Percentiles rank a stretch among this genome's conserved stretches.
These are phyloP conservation scores for Teratosphaeria epicoccoides DNA, from an alignment of 2,329 filamentous ascomycete species.

Conservation along the genomic window DNA sequence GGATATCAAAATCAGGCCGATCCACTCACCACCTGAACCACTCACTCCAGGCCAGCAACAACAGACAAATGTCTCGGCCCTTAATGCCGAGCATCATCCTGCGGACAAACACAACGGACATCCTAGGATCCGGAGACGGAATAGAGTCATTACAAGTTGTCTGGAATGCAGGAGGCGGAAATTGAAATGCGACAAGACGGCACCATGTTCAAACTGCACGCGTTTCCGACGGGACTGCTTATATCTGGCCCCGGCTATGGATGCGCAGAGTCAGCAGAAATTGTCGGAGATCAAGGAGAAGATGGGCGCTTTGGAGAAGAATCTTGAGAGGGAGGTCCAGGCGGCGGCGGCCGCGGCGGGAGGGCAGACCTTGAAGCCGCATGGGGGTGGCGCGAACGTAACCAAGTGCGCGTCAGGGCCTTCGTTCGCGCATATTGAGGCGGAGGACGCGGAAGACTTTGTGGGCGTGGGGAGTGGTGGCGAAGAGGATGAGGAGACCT, in stretches of 20 bases:
- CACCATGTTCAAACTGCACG: slow-evolving; percentile 60
- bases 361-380: slow-evolving; percentile 26
- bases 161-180: slow-evolving; percentile 65
- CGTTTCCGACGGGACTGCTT: slow-evolving; percentile 44
- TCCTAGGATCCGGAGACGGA: slow-evolving; percentile 18
- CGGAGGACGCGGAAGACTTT: slow-evolving; percentile 42
- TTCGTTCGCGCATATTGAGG: slow-evolving; percentile 30
- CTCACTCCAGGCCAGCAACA: background rate
- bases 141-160: slow-evolving; percentile 54
- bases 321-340: slow-evolving; percentile 58
- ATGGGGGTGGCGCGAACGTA: slow-evolving; percentile 17
- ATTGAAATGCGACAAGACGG: slow-evolving; percentile 63
- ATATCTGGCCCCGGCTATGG: slow-evolving; percentile 57
- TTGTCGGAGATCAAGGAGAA: slow-evolving; percentile 70
- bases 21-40: background rate
- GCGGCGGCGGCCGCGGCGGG: background rate
- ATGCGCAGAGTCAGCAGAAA: slow-evolving; percentile 57
- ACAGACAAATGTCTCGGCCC: slow-evolving; percentile 7
- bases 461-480: slow-evolving; percentile 21
- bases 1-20: background rate
- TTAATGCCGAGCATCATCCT: slow-evolving; percentile 3
- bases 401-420: slow-evolving; percentile 1
- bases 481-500: slow-evolving; percentile 44
- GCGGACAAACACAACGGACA: slow-evolving; percentile 1
- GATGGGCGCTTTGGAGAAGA: slow-evolving; percentile 59